phyloP scores from a whole-genome alignment of 2,329 filamentous ascomycete species.

The Beauveria australis region DNA sequence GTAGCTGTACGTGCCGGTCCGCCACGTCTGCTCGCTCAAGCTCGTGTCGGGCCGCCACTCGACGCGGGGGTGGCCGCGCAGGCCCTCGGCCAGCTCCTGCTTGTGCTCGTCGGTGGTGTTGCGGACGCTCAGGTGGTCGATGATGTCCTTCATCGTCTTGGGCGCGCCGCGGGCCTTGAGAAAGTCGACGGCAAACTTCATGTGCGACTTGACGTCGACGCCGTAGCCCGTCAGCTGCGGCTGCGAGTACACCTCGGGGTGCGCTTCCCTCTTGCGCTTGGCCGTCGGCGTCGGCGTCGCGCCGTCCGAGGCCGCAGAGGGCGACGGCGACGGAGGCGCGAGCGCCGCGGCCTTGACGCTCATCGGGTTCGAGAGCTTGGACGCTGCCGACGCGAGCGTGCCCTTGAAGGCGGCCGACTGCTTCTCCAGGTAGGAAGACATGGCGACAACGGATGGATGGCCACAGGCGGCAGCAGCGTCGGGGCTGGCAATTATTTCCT shows the following conservation, averaged over 20 bases:
- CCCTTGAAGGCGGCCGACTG: conserved; percentile 56
- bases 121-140: conserved; percentile 70
- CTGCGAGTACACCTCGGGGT: conserved; percentile 61
- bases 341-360: conserved; percentile 35
- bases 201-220: conserved; percentile 74
- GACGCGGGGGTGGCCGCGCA: conserved; percentile 56
- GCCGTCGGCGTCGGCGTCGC: conserved; percentile 61
- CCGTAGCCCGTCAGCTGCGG: conserved; percentile 69
- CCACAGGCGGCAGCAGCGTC: conserved; percentile 2
- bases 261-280: conserved; percentile 51
- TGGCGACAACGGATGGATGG: conserved; percentile 25
- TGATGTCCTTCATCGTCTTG: conserved; percentile 66
- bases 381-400: conserved; percentile 53
- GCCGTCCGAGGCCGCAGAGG: conserved; percentile 46
- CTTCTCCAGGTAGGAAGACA: conserved; percentile 57
- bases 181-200: conserved; percentile 79
- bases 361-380: conserved; percentile 50
- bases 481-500: neutral
- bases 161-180: conserved; percentile 62
- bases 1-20: conserved; percentile 69
- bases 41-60: conserved; percentile 47
- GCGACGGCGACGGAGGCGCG: conserved; percentile 55
- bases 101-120: conserved; percentile 53
- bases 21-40: conserved; percentile 59
- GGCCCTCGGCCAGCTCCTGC: conserved; percentile 56